Evolutionary conservation across 805 yeast species (phyloP), one percentile per base, ranked within the genome.

Genomic region (Hanseniaspora clermontiae): DNA sequence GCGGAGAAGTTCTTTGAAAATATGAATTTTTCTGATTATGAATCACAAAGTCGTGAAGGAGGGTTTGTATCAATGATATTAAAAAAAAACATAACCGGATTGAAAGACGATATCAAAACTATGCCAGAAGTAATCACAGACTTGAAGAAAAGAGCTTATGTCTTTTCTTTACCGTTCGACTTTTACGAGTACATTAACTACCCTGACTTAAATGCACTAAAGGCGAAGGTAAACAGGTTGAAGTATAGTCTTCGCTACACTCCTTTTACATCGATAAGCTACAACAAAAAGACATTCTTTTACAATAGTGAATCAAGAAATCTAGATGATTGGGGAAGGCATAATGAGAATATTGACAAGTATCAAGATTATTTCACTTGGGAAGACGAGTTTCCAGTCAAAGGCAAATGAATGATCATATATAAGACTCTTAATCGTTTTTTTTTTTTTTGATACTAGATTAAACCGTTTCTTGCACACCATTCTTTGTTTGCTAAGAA

Each of bases 401-500:
- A 6, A 45, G n/a, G 19, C 17, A 43, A 43, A 12, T 4, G 14
- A 43, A 27, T 43, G 10, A n/a, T 12, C 20, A 51, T 17, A 46
- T 15, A 32, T 46, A 46, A 32, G 27, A 24, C 3, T 24, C 27
- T 24, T 24, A 24, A 5, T 4, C 27, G 31, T 32, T 31, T 9
- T 46, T 36, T 47, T 36, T 24, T 24, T 24, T 24, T 24, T 24
- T 14, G 12, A 2, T 10, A 39, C 14, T 38, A 45, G 14, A 54
- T 15, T 27, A 55, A 36, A 42, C 96, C 96, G 67, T 90, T 90
- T 68, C 89, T 78, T 20, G 76, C 65, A 12, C 87, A 81, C 98
- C 98, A 91, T 32, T 77, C 79, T 62, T 75, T 76, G 32, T 88
- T 87, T 61, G 87, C 80, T 57, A 88, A 68, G 65, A 91, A 90